Conservation (phyloP, 1,284 basidiomycete species). For the Agaricales sp. region DNA sequence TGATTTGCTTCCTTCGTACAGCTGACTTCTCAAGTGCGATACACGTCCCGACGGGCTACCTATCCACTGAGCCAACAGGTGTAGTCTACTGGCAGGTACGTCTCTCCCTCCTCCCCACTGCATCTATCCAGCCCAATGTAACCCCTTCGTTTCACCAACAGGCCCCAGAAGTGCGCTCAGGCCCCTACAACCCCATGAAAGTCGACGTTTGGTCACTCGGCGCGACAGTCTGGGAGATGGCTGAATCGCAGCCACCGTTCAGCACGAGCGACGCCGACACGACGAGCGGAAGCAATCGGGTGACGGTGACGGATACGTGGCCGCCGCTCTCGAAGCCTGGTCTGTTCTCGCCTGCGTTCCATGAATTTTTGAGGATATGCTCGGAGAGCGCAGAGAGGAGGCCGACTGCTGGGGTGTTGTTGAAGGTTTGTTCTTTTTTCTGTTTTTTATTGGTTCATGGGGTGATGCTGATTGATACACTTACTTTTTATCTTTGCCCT, state of each 20-base stretch:
- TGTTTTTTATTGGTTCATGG: background rate
- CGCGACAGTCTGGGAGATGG: slow-evolving; percentile 75
- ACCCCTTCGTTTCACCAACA: background rate
- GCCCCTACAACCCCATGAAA: slow-evolving; percentile 61
- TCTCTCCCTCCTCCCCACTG: slow-evolving; percentile 5
- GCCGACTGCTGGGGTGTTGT: slow-evolving; percentile 46
- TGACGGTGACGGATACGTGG: slow-evolving; percentile 46
- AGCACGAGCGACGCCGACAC: slow-evolving; percentile 30
- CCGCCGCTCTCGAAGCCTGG: slow-evolving; percentile 50
- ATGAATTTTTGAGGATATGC: slow-evolving; percentile 62
- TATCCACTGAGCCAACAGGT: slow-evolving; percentile 46
- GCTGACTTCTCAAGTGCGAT: slow-evolving; percentile 73
- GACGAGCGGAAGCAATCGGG: background rate
- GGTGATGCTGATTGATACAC: slow-evolving; percentile 4
- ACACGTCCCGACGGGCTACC: slow-evolving; percentile 34
- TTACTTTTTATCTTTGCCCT: background rate
- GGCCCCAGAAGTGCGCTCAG: slow-evolving; percentile 24
- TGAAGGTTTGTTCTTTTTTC: slow-evolving; percentile 33
- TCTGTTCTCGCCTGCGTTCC: slow-evolving; percentile 56
- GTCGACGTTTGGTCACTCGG: slow-evolving; percentile 76
- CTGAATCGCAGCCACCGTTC: slow-evolving; percentile 65
- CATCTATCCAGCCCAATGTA: slow-evolving; percentile 15
- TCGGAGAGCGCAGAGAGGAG: slow-evolving; percentile 47
- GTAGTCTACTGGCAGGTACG: slow-evolving; percentile 69
- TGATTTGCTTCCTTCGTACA: slow-evolving; percentile 16